Evolutionary conservation across 1,284 basidiomycete species (phyloP).

Genomic region (Heliocybe sulcata): DNA sequence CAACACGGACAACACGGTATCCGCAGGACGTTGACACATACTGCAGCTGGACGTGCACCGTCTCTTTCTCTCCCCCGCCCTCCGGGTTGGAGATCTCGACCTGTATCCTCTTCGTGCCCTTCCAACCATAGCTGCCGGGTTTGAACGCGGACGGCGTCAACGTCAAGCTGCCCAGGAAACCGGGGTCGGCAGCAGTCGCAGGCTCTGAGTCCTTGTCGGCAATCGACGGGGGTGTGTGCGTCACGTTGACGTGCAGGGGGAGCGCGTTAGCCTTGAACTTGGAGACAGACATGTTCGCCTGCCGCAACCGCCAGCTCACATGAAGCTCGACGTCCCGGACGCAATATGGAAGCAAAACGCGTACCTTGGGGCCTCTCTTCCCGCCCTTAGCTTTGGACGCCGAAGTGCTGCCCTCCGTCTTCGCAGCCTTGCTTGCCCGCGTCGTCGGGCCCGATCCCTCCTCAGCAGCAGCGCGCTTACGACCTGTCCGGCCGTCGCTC

Average conservation of each 20-base stretch:
- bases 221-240: constrained; percentile 54
- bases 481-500: neutral
- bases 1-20: neutral
- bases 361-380: constrained; percentile 20
- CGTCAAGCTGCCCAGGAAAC: constrained; percentile 50
- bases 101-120: constrained; percentile 59
- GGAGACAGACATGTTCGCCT: constrained; percentile 40
- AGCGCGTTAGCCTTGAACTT: constrained; percentile 58
- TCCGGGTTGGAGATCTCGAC: constrained; percentile 53
- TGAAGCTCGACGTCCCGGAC: neutral
- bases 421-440: constrained; percentile 41
- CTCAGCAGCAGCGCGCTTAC: constrained; percentile 27
- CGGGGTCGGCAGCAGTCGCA: constrained; percentile 41
- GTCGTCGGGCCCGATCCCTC: constrained; percentile 25
- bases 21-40: constrained; percentile 30
- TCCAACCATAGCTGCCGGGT: constrained; percentile 79
- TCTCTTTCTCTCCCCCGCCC: constrained; percentile 46
- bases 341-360: constrained; percentile 5
- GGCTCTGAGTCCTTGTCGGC: constrained; percentile 28
- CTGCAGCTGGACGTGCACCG: constrained; percentile 71
- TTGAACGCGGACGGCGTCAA: constrained; percentile 52
- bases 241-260: constrained; percentile 62
- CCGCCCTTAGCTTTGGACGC: constrained; percentile 14
- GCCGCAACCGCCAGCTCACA: constrained; percentile 1
- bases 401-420: constrained; percentile 26